Base-by-base conservation (phyloP, 768 basidiomycete species). In the Auricularia auricula-judae region DNA sequence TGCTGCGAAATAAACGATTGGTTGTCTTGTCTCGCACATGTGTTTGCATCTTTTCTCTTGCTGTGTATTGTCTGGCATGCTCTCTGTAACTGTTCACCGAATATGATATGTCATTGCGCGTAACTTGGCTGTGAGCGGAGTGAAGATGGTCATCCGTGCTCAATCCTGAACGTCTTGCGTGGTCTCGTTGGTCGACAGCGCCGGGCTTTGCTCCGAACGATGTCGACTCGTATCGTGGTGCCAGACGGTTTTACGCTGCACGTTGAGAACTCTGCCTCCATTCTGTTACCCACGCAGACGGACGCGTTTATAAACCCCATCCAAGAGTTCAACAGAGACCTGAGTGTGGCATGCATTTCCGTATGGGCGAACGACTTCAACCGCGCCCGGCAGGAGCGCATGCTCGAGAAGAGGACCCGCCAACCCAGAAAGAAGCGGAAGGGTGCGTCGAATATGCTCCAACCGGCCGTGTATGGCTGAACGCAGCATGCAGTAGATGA, bases 251-350 rank as follows among this genome's bases (percentile, higher is more conserved):
- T 85, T 74, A 83, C 81, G 11, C 78, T 93, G 65, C 88, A 93
- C 75, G 86, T 85, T 8, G 91, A 93, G 76, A 92, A 91, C 73
- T 86, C 82, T 2, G 84, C 90, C 0, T 85, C 84, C 71, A 89
- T 98, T 71, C 81, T 97, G 64, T 79, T 94, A 29, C 84, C 87
- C 4, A 80, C 82, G 7, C 76, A 76, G 63, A 89, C 92, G 67
- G 88, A 90, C 65, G 92, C 95, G 2, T 99, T 99, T 74, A 76
- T 98, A 66, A 99, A 99, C 72, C 96, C 97, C 4, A 88, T 98
- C 12, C 97, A 99, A 72, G 93, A 99, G 74, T 99, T 97, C 80
- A 99, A 99, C 76, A 82, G 97, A 44, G 97, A 99, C 76, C 74
- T 92, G 58, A 93, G 91, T 67, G 86, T 98, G 53, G 92, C 93